Base-by-base conservation (phyloP, 2,329 filamentous ascomycete genomes). In the Fusarium multiceps region DNA sequence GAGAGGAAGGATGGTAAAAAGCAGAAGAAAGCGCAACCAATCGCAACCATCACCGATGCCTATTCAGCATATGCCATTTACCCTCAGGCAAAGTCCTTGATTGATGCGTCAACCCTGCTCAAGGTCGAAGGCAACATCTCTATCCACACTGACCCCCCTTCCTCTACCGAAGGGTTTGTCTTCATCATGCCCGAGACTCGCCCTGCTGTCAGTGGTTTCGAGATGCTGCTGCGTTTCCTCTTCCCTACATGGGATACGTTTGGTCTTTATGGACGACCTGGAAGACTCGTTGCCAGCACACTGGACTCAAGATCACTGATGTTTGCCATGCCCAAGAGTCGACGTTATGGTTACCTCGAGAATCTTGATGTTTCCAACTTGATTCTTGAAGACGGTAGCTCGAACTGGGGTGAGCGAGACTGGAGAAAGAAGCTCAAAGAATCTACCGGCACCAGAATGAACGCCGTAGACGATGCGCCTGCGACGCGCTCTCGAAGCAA, bases 171-270 rank as follows among this genome's bases (percentile, higher is more conserved):
- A 78, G 96, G 96, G 0, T 98, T 98, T 74, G 93, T 99, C 7
- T 99, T 99, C 76, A 90, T 98, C 72, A 98, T 99, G 94, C 96
- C 96, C 6, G 96, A 99, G 79, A 88, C 92, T 2, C 93, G 93
- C 75, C 91, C 95, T n/a, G 94, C 93, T 20, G 92, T 99, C 14
- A 92, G 89, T 57, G 96, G 96, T 0, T 97, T 98, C 73, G 96
- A 98, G 79, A 98, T 97, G 86, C 91, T 99, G 86, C 85, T 99
- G 34, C 89, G 93, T 47, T 98, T 93, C 82, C 84, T 99, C 14
- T 97, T 99, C 78, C 96, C 96, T 0, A 93, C 94, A 0, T 99
- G 93, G 84, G 96, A 99, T 78, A 93, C 93, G 0, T 99, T 98
- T 79, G 89, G 87, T 41, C 84, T 99, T 2, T 99, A 99, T 74